Evolutionary conservation across 306 rosid species (phyloP).

Genomic region (Cercis canadensis): DNA sequence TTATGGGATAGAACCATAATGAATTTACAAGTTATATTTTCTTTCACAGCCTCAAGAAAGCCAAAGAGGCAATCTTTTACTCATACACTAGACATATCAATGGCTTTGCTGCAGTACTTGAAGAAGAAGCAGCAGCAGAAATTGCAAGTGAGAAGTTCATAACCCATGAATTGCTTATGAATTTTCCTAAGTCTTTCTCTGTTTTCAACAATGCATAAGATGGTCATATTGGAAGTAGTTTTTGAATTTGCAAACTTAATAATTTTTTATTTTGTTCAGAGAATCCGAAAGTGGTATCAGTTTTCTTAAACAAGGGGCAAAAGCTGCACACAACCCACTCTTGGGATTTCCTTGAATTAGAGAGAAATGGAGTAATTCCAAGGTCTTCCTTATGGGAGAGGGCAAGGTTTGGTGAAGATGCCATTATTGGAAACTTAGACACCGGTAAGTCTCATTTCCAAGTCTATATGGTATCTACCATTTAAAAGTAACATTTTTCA

Average conservation of each 20-base stretch:
- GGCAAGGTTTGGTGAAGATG: constrained; percentile 55
- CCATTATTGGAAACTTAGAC: constrained; percentile 75
- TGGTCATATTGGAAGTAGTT: neutral
- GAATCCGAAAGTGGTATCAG: constrained; percentile 59
- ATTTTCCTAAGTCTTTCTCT: neutral
- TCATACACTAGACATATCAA: constrained; percentile 66
- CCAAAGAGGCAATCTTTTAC: constrained; percentile 62
- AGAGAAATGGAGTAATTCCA: constrained; percentile 31
- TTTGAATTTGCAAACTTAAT: neutral
- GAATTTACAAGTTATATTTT: neutral
- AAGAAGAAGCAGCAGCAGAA: constrained; percentile 53
- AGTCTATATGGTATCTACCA: too few species aligned
- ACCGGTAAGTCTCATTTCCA: constrained; percentile 49
- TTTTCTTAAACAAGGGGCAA: constrained; percentile 49
- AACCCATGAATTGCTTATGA: neutral
- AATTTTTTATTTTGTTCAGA: constrained; percentile 36
- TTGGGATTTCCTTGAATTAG: constrained; percentile 70
- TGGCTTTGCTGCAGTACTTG: constrained; percentile 80
- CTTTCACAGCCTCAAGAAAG: constrained; percentile 47
- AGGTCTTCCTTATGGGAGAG: constrained; percentile 51
- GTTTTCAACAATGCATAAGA: neutral
- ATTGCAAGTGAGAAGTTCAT: constrained; percentile 49
- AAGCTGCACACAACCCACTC: constrained; percentile 70
- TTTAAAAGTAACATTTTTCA: too few species aligned
- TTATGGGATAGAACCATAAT: neutral